Conservation (phyloP, 148 eudicot species). For the Cornus controversa region DNA sequence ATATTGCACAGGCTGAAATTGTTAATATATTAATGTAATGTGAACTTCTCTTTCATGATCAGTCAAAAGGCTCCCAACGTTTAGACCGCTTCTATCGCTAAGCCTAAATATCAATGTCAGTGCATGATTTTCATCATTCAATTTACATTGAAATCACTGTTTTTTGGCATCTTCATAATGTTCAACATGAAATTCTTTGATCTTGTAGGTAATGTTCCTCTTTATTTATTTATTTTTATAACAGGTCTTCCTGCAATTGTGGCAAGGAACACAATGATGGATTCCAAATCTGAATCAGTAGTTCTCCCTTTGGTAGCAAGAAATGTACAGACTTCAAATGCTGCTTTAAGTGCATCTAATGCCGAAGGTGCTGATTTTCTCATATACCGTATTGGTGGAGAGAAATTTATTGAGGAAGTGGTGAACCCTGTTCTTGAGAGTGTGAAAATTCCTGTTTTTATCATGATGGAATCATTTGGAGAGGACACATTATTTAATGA, state of each 20-base stretch:
- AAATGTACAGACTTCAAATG: slow-evolving; percentile 57
- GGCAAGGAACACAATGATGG: slow-evolving; percentile 86
- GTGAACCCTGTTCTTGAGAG: slow-evolving; percentile 32
- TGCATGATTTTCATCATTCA: background rate
- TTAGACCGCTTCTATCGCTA: background rate
- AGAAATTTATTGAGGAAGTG: slow-evolving; percentile 28
- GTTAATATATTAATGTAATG: background rate
- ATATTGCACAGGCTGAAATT: no score
- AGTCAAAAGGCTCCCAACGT: background rate
- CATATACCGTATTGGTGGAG: slow-evolving; percentile 40
- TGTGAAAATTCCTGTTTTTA: slow-evolving; percentile 77
- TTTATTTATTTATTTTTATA: slow-evolving; percentile 10
- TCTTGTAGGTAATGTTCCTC: background rate
- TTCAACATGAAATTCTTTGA: background rate
- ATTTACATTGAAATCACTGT: background rate
- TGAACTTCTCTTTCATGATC: no score
- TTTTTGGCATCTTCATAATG: background rate
- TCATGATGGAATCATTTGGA: slow-evolving; percentile 32
- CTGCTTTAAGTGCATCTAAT: slow-evolving; percentile 73
- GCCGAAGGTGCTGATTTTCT: slow-evolving; percentile 98
- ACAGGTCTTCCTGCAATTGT: slow-evolving; percentile 91
- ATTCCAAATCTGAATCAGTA: slow-evolving; percentile 72
- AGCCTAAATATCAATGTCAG: background rate
- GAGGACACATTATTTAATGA: slow-evolving; percentile 24
- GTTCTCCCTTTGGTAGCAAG: slow-evolving; percentile 87